phyloP scores from a whole-genome alignment of 257 asterid genomes.

The Solanum verrucosum region DNA sequence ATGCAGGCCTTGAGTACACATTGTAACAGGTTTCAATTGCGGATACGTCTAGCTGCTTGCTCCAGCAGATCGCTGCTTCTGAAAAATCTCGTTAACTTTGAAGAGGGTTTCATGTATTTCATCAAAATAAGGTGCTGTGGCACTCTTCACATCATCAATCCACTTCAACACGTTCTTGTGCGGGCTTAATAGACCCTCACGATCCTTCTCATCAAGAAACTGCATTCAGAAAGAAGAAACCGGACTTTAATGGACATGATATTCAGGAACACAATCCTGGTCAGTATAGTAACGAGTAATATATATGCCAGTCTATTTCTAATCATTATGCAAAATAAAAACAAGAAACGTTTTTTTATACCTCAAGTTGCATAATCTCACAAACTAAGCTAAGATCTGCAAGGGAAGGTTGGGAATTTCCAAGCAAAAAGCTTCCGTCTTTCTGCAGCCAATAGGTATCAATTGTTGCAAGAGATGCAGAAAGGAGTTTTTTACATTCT shows the following conservation, averaged over 20 bases:
- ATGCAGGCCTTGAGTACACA: neutral
- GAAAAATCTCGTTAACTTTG: constrained; percentile 24
- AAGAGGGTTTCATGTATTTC: constrained; percentile 39
- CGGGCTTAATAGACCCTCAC: constrained; percentile 44
- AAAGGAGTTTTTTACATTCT: constrained; percentile 49
- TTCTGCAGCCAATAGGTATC: constrained; percentile 74
- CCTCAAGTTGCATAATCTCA: constrained; percentile 93
- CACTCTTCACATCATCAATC: constrained; percentile 63
- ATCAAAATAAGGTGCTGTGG: constrained; percentile 68
- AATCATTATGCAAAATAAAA: neutral
- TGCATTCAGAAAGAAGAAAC: constrained; percentile 3
- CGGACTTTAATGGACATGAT: neutral
- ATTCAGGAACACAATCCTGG: neutral
- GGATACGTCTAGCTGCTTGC: neutral
- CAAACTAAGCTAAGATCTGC: constrained; percentile 89
- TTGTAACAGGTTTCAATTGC: neutral
- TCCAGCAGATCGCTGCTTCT: constrained; percentile 18
- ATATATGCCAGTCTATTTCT: neutral
- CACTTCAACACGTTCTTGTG: constrained; percentile 55
- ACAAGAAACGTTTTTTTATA: constrained; percentile 3
- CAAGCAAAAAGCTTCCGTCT: constrained; percentile 58
- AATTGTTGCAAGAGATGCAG: constrained; percentile 47
- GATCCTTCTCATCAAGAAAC: constrained; percentile 41
- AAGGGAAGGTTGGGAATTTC: constrained; percentile 70
- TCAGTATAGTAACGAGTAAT: neutral